phyloP scores from a whole-genome alignment of 345 rosid genomes.

The Lepidium didymum region DNA sequence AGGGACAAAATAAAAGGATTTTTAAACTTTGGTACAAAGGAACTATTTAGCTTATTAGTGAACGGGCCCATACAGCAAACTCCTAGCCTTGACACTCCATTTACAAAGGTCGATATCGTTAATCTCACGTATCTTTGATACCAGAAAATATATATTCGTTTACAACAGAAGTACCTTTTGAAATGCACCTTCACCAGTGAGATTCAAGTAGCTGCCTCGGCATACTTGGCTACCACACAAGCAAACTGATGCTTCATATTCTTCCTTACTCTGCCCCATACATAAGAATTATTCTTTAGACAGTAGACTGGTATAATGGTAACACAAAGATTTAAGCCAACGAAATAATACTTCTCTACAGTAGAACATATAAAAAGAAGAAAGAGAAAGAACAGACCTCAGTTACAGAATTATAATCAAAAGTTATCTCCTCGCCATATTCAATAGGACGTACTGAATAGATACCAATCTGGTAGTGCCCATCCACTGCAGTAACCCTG shows the following conservation, averaged over 20 bases:
- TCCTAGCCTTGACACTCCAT: background rate
- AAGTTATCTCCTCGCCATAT: slow-evolving; percentile 92
- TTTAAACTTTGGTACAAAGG: background rate
- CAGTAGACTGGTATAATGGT: background rate
- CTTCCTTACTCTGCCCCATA: slow-evolving; percentile 88
- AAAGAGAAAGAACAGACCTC: slow-evolving; percentile 48
- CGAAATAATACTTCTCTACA: background rate
- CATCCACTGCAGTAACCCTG: slow-evolving; percentile 99
- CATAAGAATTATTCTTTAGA: slow-evolving; percentile 18
- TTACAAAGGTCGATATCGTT: background rate
- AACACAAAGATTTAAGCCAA: slow-evolving; percentile 15
- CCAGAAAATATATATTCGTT: slow-evolving; percentile 6
- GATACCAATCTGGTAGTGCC: slow-evolving; percentile 97
- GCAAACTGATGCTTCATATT: slow-evolving; percentile 99
- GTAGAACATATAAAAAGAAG: background rate
- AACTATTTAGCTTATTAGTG: slow-evolving; percentile 7
- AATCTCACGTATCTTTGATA: slow-evolving; percentile 3
- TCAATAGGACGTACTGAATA: slow-evolving; percentile 75
- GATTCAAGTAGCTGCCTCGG: slow-evolving; percentile 97
- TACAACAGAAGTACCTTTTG: slow-evolving; percentile 54
- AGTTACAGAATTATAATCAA: slow-evolving; percentile 97
- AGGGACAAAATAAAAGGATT: background rate
- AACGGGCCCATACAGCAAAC: background rate
- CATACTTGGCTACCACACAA: slow-evolving; percentile 99
- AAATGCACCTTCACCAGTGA: slow-evolving; percentile 99